Conservation (phyloP, 2,329 filamentous ascomycete genomes). For the Pestalotiopsis sp. region DNA sequence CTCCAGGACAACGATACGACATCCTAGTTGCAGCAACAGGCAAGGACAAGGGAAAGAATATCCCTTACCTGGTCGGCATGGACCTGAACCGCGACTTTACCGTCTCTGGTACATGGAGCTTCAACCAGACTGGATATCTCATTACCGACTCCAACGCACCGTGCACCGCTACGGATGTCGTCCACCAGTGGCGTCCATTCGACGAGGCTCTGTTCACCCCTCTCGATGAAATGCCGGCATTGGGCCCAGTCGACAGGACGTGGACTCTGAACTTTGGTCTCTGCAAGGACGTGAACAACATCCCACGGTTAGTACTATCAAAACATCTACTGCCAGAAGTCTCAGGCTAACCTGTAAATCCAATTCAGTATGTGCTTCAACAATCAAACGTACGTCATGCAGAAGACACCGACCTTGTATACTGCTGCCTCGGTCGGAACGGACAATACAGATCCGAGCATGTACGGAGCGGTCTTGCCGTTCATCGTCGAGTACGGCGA, state of each 20-base stretch:
- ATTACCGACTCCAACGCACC: conserved; percentile 35
- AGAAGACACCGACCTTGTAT: conserved; percentile 72
- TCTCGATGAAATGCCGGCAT: conserved; percentile 50
- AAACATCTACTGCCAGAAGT: conserved; percentile 10
- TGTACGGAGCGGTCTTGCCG: conserved; percentile 46
- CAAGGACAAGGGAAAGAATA: conserved; percentile 37
- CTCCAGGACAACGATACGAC: conserved; percentile 48
- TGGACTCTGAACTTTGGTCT: conserved; percentile 60
- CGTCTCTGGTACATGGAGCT: conserved; percentile 28
- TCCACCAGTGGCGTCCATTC: conserved; percentile 48
- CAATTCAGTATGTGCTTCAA: conserved; percentile 55
- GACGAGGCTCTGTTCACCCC: conserved; percentile 65
- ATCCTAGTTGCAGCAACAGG: conserved; percentile 44
- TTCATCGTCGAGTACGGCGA: conserved; percentile 39
- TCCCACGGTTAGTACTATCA: conserved; percentile 49
- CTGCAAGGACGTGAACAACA: conserved; percentile 62
- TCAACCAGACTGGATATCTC: conserved; percentile 47
- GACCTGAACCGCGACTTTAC: conserved; percentile 46
- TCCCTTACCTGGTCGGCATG: conserved; percentile 43
- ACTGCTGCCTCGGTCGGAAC: conserved; percentile 62
- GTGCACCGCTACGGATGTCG: conserved; percentile 28
- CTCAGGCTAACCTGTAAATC: not conserved
- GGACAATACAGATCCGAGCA: conserved; percentile 39
- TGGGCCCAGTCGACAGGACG: conserved; percentile 54
- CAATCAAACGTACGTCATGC: conserved; percentile 65